Base-by-base conservation (phyloP, 2,329 filamentous ascomycete species). In the Trichothecium roseum region DNA sequence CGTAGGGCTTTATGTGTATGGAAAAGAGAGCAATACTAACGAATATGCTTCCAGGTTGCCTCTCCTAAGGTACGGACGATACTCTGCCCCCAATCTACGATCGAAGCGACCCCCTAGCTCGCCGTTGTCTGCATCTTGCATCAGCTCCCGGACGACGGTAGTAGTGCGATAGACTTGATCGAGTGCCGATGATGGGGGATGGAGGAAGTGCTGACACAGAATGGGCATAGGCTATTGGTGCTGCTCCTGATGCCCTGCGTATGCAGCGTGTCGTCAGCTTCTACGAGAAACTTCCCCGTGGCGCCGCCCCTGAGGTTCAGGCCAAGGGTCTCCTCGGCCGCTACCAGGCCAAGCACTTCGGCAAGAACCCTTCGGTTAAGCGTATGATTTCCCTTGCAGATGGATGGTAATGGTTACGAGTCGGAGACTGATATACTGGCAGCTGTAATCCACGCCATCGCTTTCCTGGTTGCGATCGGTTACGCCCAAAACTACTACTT, bases 401-500 rank as follows among this genome's bases (percentile, higher is more conserved):
- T 22, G 7, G 24, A 13, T 15, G n/a, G 16, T n/a, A 34, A 18
- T 15, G 18, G 24, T 15, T 28, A 20, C 22, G 9, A 15, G 2
- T 20, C 14, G 36, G 30, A 35, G 18, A 31, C 20, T 33, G 17
- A 30, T 24, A 17, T 34, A 39, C 41, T 56, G 37, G 40, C 34
- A 98, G 91, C 91, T 46, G 76, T 98, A 56, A 72, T 94, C 53
- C 91, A 98, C 65, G 72, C 78, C 52, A 81, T 98, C 53, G 79
- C 74, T 50, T 70, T 77, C 57, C 68, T 98, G 43, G 67, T 94
- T 47, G 64, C 77, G 47, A 59, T 96, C 50, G 89, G 91, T 55
- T 98, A 98, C 66, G 84, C 83, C 53, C 86, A 96, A 70, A 88
- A 94, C 72, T 98, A 98, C 81, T 96, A 98, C 78, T 96, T 94